Evolutionary conservation across 164 flowering plant species (phyloP), one percentile per base, ranked within the genome.

Genomic region (Vitis cinerea): DNA sequence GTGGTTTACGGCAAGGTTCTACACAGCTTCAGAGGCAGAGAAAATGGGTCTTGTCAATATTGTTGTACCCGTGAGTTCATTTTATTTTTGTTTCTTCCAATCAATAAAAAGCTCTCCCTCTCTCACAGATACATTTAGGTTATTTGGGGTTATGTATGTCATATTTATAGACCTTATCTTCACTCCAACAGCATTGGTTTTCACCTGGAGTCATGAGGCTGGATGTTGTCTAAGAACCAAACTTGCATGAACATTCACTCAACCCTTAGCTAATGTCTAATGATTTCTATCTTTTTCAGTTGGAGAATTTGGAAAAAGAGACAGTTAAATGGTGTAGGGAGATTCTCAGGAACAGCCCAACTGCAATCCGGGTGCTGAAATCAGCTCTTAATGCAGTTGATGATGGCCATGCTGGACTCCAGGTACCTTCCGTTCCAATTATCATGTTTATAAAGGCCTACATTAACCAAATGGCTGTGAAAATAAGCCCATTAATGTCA

Each of bases 371-470:
- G 29, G 92, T 93, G 44, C 86, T 89, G 56, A 95, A 93, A 78
- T 78, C 99, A 63, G 80, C 99, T 76, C 81, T 95, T 13, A 95
- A 93, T 81, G 98, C 99, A 11, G 93, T 88, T 29, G 99, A 95
- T 78, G 99, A 95, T 76, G 97, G 99, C 11, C 99, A 93, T 78
- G 92, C 98, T 50, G 98, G 99, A 51, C 94, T 93, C 61, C 94
- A 88, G 98, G 99, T 91, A 81, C n/a, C 58, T 23, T 16, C 48
- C 10, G 44, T 3, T 12, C 17, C 15, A 15, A 60, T 11, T 14
- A 11, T 61, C 64, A 37, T 37, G 6, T 37, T 37, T 37, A 37
- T 37, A 6, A 37, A 23, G 27, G 27, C 27, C 27, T 23, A 1
- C 27, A 23, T 1, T 23, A 23, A 23, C 27, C 27, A 23, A 23